Conservation (phyloP, 2,329 filamentous ascomycete species). For the Aspergillus phoenicis region DNA sequence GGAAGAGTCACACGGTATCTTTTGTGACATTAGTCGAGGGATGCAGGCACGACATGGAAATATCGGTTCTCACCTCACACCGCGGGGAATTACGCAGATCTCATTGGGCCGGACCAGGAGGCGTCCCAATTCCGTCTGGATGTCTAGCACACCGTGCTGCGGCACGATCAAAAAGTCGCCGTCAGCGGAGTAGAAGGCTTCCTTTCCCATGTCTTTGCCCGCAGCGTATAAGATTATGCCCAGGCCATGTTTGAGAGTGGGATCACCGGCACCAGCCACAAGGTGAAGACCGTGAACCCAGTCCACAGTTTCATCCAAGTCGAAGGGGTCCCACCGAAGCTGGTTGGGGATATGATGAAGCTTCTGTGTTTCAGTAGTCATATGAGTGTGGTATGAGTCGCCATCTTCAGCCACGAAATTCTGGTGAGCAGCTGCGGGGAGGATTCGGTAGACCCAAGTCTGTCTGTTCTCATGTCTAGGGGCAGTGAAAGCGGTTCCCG, state of each 20-base stretch:
- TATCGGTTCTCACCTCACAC: conserved; percentile 54
- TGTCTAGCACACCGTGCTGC: conserved; percentile 73
- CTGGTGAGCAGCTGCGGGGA: conserved; percentile 64
- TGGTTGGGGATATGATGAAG: conserved; percentile 79
- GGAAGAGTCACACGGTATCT: conserved; percentile 69
- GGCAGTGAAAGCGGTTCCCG: conserved; percentile 71
- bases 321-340: conserved; percentile 77
- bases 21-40: not conserved
- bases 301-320: conserved; percentile 68
- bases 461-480: conserved; percentile 70
- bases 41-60: not conserved
- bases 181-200: conserved; percentile 83
- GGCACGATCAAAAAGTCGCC: conserved; percentile 77
- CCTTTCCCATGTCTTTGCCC: conserved; percentile 74
- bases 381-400: conserved; percentile 49
- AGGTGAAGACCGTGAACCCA: conserved; percentile 71
- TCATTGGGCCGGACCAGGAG: conserved; percentile 77
- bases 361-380: conserved; percentile 48
- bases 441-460: conserved; percentile 71
- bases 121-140: conserved; percentile 75
- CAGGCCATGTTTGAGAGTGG: conserved; percentile 74
- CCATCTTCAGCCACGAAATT: conserved; percentile 50
- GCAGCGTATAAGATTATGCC: conserved; percentile 81
- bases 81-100: conserved; percentile 74
- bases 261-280: conserved; percentile 77